Evolutionary conservation across 2,329 filamentous ascomycete genomes (phyloP).

Genomic region (Ophiognomonia clavigignenti-juglandacearum): DNA sequence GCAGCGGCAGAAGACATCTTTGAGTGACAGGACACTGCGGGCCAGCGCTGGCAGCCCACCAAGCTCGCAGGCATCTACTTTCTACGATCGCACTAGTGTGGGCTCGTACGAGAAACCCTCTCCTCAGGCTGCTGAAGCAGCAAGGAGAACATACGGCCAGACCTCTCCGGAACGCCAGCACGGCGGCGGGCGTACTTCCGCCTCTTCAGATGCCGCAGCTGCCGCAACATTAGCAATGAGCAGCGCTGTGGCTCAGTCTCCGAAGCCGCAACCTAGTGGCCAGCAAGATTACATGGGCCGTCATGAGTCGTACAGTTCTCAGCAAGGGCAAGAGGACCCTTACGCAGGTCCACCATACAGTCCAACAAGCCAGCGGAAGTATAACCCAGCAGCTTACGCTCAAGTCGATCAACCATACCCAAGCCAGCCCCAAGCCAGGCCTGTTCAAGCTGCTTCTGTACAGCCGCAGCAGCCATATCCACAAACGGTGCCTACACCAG

Average conservation of each 20-base stretch:
- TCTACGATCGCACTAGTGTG: constrained; percentile 16
- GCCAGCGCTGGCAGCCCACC: constrained; percentile 41
- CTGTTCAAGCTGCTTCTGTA: constrained; percentile 26
- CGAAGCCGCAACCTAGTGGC: constrained; percentile 22
- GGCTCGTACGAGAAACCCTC: constrained; percentile 28
- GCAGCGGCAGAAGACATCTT: constrained; percentile 49
- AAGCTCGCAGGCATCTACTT: constrained; percentile 24
- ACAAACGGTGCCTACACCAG: constrained; percentile 19
- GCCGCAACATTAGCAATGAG: constrained; percentile 58
- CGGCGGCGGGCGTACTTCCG: constrained; percentile 46
- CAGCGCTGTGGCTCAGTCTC: constrained; percentile 34
- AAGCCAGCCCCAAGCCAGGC: constrained; percentile 34
- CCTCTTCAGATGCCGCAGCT: constrained; percentile 43
- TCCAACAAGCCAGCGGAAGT: constrained; percentile 54
- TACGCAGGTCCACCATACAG: constrained; percentile 34
- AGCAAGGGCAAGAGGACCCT: constrained; percentile 31
- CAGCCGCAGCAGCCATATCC: constrained; percentile 33
- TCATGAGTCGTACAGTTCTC: constrained; percentile 22
- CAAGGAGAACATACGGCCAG: constrained; percentile 59
- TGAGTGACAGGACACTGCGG: constrained; percentile 65
- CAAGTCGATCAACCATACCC: constrained; percentile 41
- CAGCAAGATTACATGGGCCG: constrained; percentile 31
- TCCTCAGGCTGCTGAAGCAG: constrained; percentile 56
- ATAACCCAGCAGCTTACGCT: constrained; percentile 75
- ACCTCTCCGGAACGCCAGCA: constrained; percentile 43